A percentile compares a stretch with the other conserved stretches of the same genome.
Evolutionary conservation across 106 monocot genomes (phyloP).

Genomic region (Ottelia alismoides): DNA sequence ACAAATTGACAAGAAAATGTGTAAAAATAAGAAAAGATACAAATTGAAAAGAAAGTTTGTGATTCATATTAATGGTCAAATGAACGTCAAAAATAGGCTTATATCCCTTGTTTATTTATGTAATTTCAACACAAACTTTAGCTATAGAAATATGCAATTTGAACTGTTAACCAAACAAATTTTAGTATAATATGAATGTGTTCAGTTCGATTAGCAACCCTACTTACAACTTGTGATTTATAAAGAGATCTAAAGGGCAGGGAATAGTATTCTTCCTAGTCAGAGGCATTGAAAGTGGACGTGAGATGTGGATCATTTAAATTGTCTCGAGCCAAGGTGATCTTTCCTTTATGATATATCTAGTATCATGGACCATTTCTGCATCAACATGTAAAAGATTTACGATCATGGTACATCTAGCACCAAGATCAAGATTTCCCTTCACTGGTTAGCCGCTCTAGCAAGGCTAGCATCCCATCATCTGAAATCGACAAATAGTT

Average conservation of each 20-base stretch:
- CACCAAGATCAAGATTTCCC: background rate
- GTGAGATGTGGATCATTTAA: background rate
- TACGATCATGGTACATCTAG: background rate
- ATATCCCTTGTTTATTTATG: no score
- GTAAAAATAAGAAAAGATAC: no score
- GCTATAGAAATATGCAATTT: no score
- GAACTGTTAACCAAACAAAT: no score
- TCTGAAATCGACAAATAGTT: slow-evolving; percentile 4
- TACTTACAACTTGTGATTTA: background rate
- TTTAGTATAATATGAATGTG: no score
- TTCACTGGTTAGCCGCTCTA: slow-evolving; percentile 1
- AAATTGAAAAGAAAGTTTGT: no score
- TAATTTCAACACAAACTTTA: no score
- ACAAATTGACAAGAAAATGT: no score
- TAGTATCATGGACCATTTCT: background rate
- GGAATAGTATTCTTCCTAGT: background rate
- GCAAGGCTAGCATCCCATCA: background rate
- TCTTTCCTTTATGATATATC: slow-evolving; percentile 5
- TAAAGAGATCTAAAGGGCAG: background rate
- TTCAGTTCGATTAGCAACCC: no score
- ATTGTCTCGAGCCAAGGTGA: background rate
- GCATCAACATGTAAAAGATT: slow-evolving; percentile 1
- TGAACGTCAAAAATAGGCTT: no score
- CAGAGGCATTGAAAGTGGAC: background rate
- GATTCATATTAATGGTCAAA: no score